These are phyloP conservation scores for Barbatosphaeria neglecta DNA, from an alignment of 495 filamentous ascomycete genomes.

Conservation along the genomic window DNA sequence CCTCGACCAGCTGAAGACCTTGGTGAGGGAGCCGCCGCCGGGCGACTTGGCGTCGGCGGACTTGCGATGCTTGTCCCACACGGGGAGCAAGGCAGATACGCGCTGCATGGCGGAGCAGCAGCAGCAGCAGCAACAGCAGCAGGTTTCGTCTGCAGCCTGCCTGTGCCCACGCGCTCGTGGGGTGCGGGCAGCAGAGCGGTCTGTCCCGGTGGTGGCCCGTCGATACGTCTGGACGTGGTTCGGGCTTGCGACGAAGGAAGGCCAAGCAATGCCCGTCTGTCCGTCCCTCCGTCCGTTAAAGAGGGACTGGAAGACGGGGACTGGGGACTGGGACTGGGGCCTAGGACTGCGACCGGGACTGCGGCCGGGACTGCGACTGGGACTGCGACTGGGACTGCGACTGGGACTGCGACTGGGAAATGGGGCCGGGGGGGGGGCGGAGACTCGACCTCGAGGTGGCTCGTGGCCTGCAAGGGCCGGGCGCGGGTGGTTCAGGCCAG, in stretches of 20 bases:
- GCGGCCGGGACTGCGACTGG: too few species aligned
- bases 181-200: neutral
- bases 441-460: too few species aligned
- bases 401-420: too few species aligned
- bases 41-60: constrained; percentile 15
- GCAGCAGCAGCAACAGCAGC: too few species aligned
- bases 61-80: constrained; percentile 31
- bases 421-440: too few species aligned
- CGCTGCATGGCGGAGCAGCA: constrained; percentile 38
- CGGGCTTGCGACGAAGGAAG: neutral
- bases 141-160: constrained; percentile 5
- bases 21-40: constrained; percentile 17
- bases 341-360: too few species aligned
- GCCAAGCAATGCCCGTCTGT: neutral
- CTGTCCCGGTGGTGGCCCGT: too few species aligned
- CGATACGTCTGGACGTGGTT: neutral
- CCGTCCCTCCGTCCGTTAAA: too few species aligned
- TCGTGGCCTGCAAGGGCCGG: too few species aligned
- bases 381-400: too few species aligned
- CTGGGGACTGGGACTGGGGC: too few species aligned
- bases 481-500: too few species aligned
- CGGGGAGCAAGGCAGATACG: constrained; percentile 38
- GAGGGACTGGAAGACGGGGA: neutral
- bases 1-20: constrained; percentile 34
- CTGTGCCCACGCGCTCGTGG: neutral